phyloP scores from a whole-genome alignment of 441 rosid genomes.

The Brassica balearica region DNA sequence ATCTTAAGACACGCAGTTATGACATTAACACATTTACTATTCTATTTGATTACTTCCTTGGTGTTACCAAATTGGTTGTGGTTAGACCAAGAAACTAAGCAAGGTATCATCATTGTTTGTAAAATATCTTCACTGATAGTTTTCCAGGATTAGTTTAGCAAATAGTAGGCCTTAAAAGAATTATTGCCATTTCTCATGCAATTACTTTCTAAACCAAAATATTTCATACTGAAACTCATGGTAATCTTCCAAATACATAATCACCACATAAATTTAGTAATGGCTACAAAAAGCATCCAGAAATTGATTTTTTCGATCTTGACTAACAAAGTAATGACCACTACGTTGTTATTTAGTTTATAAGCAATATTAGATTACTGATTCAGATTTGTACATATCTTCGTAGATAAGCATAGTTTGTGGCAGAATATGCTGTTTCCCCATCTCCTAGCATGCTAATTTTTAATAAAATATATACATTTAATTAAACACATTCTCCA shows the following conservation, averaged over 20 bases:
- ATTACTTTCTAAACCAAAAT: not conserved
- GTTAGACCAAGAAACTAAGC: no score
- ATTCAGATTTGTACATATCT: constrained; percentile 4
- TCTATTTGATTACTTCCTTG: no score
- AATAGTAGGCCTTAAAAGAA: not conserved
- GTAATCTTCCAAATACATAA: not conserved
- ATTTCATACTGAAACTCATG: not conserved
- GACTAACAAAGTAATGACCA: constrained; percentile 4
- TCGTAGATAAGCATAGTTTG: constrained; percentile 1
- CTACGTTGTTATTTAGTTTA: not conserved
- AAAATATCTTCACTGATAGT: no score
- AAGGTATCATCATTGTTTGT: no score
- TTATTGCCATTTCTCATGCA: not conserved
- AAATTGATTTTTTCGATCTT: not conserved
- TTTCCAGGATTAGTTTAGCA: no score
- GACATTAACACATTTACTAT: no score
- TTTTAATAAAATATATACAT: not conserved
- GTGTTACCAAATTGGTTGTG: no score
- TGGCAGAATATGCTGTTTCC: not conserved
- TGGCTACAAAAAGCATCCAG: not conserved
- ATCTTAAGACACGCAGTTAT: no score
- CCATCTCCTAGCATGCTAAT: constrained; percentile 8
- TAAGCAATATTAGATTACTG: not conserved
- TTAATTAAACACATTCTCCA: constrained; percentile 22
- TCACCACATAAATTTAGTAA: not conserved